These are phyloP conservation scores for Calycina herbarum DNA, from an alignment of 2,329 filamentous ascomycete species.

Conservation along the genomic window DNA sequence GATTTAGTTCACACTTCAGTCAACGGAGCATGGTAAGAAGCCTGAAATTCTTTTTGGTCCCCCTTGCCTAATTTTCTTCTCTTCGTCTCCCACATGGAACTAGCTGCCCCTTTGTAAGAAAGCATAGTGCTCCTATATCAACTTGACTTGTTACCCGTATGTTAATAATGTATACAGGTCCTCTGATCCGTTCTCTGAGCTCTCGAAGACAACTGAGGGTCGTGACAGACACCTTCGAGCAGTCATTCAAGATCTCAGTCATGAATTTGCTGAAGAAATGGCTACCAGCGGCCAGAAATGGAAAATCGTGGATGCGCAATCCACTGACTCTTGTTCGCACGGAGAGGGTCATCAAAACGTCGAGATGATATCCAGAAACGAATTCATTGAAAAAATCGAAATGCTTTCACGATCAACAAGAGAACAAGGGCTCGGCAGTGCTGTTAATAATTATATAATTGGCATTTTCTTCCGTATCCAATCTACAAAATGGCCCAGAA, in stretches of 20 bases:
- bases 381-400: slow-evolving; percentile 7
- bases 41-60: slow-evolving; percentile 5
- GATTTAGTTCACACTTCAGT: slow-evolving; percentile 4
- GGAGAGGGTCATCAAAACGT: neutral
- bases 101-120: too few species aligned
- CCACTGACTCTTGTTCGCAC: neutral
- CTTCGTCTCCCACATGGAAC: too few species aligned
- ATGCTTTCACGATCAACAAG: slow-evolving; percentile 2
- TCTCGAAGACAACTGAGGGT: neutral
- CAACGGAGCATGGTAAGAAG: slow-evolving; percentile 8
- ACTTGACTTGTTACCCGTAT: too few species aligned
- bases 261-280: slow-evolving; percentile 14
- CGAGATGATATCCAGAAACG: neutral
- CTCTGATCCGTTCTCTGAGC: neutral
- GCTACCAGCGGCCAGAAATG: slow-evolving; percentile 6
- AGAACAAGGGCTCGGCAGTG: slow-evolving; percentile 6
- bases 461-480: slow-evolving; percentile 11
- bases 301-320: neutral
- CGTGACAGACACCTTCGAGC: slow-evolving; percentile 12
- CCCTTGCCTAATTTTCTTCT: too few species aligned
- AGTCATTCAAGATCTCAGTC: slow-evolving; percentile 16
- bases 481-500: neutral
- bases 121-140: too few species aligned
- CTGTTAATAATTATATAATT: slow-evolving; percentile 7
- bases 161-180: too few species aligned